These are phyloP conservation scores for Hansenula lynferdii DNA, from an alignment of 1,139 yeast genomes.

Conservation along the genomic window DNA sequence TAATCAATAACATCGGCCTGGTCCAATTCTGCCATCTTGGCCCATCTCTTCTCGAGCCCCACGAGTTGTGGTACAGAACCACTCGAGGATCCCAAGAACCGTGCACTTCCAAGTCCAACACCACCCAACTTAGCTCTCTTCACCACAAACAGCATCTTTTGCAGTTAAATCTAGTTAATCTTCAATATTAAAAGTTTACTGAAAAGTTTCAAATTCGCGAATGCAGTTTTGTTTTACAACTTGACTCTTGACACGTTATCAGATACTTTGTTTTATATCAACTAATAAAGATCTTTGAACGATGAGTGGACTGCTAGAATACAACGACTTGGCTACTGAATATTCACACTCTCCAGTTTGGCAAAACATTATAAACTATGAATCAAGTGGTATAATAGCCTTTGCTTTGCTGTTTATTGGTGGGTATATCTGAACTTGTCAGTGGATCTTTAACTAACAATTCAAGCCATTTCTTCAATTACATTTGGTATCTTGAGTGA, in stretches of 20 bases:
- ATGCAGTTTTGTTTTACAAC: too few species aligned
- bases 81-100: too few species aligned
- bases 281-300: too few species aligned
- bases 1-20: conserved; percentile 56
- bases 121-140: too few species aligned
- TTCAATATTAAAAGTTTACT: too few species aligned
- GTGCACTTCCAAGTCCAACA: too few species aligned
- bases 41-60: conserved; percentile 53
- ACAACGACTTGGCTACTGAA: background rate
- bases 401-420: background rate
- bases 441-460: background rate
- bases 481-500: conserved; percentile 11
- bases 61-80: conserved; percentile 29
- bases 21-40: conserved; percentile 47
- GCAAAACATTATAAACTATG: background rate
- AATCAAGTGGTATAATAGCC: background rate
- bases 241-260: too few species aligned
- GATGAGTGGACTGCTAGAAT: too few species aligned
- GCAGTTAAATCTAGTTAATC: too few species aligned
- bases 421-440: background rate
- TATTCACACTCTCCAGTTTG: background rate
- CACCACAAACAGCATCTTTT: too few species aligned
- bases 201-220: too few species aligned
- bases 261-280: too few species aligned
- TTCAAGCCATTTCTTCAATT: conserved; percentile 3